Percentiles rank a stretch among this genome's conserved stretches.
phyloP scores from a whole-genome alignment of 192 early-diverging fungal genomes.

The Coemansia sp. region DNA sequence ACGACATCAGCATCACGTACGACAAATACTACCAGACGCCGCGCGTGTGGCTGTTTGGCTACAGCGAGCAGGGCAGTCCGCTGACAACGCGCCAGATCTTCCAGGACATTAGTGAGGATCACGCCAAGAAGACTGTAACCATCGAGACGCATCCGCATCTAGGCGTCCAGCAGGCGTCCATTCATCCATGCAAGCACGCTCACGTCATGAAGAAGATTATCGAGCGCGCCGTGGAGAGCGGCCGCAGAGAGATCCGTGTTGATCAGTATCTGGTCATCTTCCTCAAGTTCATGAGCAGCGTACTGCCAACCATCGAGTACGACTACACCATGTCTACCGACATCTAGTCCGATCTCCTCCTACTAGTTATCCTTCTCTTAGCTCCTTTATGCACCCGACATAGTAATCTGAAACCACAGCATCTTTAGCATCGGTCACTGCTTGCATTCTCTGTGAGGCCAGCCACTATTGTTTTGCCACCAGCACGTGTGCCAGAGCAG shows the following conservation, averaged over 20 bases:
- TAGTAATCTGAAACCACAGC: too few relatives aligned
- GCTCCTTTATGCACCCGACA: too few relatives aligned
- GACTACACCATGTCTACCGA: constrained; percentile 90
- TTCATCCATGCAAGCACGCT: constrained; percentile 98
- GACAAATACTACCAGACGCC: constrained; percentile 99
- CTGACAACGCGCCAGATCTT: constrained; percentile 90
- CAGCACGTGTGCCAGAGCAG: too few relatives aligned
- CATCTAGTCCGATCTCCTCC: constrained; percentile 17
- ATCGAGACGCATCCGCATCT: constrained; percentile 96
- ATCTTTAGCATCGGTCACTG: too few relatives aligned
- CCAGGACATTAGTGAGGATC: constrained; percentile 97
- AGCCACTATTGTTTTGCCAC: background rate
- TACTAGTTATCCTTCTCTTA: background rate
- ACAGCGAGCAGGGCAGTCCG: constrained; percentile 82
- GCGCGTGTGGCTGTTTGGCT: constrained; percentile 95
- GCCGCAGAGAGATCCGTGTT: constrained; percentile 73
- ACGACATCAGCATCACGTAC: constrained; percentile 99
- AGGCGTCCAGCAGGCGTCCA: constrained; percentile 81
- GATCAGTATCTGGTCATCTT: constrained; percentile 96
- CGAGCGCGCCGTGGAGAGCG: constrained; percentile 62
- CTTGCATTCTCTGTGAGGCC: background rate
- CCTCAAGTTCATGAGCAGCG: constrained; percentile 96
- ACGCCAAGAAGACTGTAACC: constrained; percentile 98
- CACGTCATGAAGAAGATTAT: constrained; percentile 97
- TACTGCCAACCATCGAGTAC: constrained; percentile 97